Base-by-base conservation (phyloP, 768 basidiomycete species). In the Hygrophorus pudorinus region DNA sequence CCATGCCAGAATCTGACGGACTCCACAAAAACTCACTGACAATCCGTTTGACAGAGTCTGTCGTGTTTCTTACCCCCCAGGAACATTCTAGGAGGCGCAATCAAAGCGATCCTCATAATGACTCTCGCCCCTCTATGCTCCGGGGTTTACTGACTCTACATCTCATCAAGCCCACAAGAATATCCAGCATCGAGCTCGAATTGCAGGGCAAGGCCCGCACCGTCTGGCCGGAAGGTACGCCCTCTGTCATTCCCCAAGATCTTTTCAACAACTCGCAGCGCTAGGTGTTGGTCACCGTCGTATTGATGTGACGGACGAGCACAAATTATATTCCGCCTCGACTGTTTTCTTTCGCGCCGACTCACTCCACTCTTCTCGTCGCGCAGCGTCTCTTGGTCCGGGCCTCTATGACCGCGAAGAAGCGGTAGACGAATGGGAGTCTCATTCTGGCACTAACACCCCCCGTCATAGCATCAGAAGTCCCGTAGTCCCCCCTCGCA, bases 221-320 rank as follows among this genome's bases (percentile, higher is more conserved):
- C 3, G 73, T 78, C 30, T 96, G 90, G 83, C 80, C 84, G 2
- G 91, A 96, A 73, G 88, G 93, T 91, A 48, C 32, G 32, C 36
- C 43, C 16, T 47, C 46, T n/a, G n/a, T 45, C 36, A 13, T 13
- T 41, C 4, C 32, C 14, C 33, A 14, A 18, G 18, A 42, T 31
- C 14, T 42, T 44, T 32, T 38, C 42, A 29, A 43, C 41, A 17
- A 14, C 12, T 18, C 14, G 14, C 35, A 20, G 4, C 32, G 30
- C 11, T 45, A 75, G 72, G 73, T 67, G 71, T 85, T 42, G 89
- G 88, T 47, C 76, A 81, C 16, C 70, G 82, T 12, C 73, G 85
- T 18, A 61, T 81, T 46, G 86, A 94, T 37, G 71, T 88, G 12
- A 75, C 70, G 9, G 93, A 97, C 59, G 81, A 86, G 46, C 81